Conservation (phyloP, 2,329 filamentous ascomycete species). For the Fusarium sarcochroum region DNA sequence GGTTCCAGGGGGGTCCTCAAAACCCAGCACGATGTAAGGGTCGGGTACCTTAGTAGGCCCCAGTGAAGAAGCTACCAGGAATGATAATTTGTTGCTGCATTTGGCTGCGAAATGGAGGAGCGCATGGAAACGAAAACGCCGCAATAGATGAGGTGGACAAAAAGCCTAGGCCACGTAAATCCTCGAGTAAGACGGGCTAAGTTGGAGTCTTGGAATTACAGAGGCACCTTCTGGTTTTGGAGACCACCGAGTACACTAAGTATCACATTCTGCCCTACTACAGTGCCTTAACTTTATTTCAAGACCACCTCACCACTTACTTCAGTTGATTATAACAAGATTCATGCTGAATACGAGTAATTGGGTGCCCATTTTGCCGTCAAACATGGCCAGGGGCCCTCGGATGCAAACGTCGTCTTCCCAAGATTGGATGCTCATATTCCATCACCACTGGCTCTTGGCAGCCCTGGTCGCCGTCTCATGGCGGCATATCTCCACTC, state of each 20-base stretch:
- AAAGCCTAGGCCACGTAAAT: constrained; percentile 1
- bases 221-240: constrained; percentile 30
- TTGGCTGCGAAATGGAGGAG: constrained; percentile 24
- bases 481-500: constrained; percentile 34
- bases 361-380: constrained; percentile 8
- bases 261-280: not conserved
- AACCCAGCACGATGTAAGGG: constrained; percentile 24
- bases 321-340: constrained; percentile 2
- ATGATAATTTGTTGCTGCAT: constrained; percentile 9
- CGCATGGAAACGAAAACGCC: constrained; percentile 7
- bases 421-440: not conserved
- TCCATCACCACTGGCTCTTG: constrained; percentile 21
- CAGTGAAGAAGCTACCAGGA: constrained; percentile 4
- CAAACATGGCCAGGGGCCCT: not conserved
- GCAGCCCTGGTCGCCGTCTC: constrained; percentile 18
- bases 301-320: constrained; percentile 2
- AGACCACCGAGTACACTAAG: not conserved
- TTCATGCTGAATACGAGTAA: constrained; percentile 1
- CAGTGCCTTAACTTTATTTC: not conserved
- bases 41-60: not conserved
- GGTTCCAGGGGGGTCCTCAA: constrained; percentile 28
- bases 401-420: not conserved
- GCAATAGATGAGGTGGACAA: constrained; percentile 13
- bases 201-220: not conserved
- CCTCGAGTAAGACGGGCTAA: constrained; percentile 7